A percentile compares a stretch with the other conserved stretches of the same genome.
Evolutionary conservation across 441 rosid species (phyloP).

Genomic region (Gossypium trilobum): DNA sequence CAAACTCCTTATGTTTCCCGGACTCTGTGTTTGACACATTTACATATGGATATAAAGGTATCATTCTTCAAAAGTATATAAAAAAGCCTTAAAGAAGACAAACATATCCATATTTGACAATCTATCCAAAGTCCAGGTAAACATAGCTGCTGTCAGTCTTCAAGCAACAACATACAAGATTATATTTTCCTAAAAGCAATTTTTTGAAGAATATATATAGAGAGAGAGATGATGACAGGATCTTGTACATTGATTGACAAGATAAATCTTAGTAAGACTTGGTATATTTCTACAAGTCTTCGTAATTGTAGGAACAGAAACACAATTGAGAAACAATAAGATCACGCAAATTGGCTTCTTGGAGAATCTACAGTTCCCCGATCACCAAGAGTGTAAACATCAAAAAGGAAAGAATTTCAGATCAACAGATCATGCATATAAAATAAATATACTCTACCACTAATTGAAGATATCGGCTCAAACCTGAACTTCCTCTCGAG

Average conservation of each 20-base stretch:
- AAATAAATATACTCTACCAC: not conserved
- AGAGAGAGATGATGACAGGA: not conserved
- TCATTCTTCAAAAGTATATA: too few species aligned
- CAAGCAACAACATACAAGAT: not conserved
- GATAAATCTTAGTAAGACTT: not conserved
- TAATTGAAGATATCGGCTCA: conserved; percentile 11
- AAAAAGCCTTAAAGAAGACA: too few species aligned
- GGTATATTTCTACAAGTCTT: too few species aligned
- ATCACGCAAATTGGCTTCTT: not conserved
- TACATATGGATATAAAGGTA: too few species aligned
- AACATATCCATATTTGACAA: too few species aligned
- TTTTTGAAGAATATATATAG: not conserved
- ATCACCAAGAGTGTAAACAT: not conserved
- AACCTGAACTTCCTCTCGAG: conserved; percentile 14
- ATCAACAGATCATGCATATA: not conserved
- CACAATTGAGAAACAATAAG: not conserved
- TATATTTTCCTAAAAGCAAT: not conserved
- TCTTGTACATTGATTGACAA: not conserved
- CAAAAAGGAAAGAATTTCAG: not conserved
- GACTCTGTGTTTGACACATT: too few species aligned
- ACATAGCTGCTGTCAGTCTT: not conserved
- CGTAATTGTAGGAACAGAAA: not conserved
- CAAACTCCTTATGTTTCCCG: not conserved
- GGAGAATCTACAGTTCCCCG: not conserved
- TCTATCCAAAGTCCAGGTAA: too few species aligned